Base-by-base conservation (phyloP, 805 yeast genomes). In the Jamesozyma piceae region DNA sequence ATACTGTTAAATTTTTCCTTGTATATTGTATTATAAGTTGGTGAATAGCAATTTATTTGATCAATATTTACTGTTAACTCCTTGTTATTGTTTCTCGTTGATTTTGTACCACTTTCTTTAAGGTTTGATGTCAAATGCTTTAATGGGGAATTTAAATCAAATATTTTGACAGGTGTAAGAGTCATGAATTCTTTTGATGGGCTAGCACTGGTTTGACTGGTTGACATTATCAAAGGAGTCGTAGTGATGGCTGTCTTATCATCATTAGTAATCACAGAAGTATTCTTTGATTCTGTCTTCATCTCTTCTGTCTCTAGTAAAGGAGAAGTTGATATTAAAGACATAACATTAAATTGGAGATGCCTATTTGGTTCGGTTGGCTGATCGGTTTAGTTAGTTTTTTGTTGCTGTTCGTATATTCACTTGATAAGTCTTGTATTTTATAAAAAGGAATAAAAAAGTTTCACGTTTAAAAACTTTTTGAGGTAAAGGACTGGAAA, bases 1-100 rank as follows among this genome's bases (percentile, higher is more conserved):
- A 63, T 57, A 22, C 56, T 44, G 26, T 52, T 53, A 29, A 61
- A 63, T 41, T 59, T 57, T 39, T 62, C 66, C 30, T 48, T 54
- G 46, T 55, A 57, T 4, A 51, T 43, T 15, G 36, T 37, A 21
- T 35, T 38, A 15, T 40, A 28, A 14, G 43, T 41, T 19, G 48
- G 46, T 10, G 44, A 42, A 18, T 37, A 29, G 18, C 18, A 27
- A 24, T 18, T 17, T 8, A 32, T 13, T 14, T 35, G 18, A 24
- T 17, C 29, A 10, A 27, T 19, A 6, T 28, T 33, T 14, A 30
- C 19, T 33, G 20, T 42, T 9, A n/a, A 9, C 15, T 24, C 40
- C 5, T 29, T 14, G 10, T 38, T 31, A 8, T 18, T 28, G 8
- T 5, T 14, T 14, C 17, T 26, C 17, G 18, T 35, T 19, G 21